Evolutionary conservation across 768 basidiomycete species (phyloP), one percentile per base, ranked within the genome.

Genomic region (Cubamyces lactineus): DNA sequence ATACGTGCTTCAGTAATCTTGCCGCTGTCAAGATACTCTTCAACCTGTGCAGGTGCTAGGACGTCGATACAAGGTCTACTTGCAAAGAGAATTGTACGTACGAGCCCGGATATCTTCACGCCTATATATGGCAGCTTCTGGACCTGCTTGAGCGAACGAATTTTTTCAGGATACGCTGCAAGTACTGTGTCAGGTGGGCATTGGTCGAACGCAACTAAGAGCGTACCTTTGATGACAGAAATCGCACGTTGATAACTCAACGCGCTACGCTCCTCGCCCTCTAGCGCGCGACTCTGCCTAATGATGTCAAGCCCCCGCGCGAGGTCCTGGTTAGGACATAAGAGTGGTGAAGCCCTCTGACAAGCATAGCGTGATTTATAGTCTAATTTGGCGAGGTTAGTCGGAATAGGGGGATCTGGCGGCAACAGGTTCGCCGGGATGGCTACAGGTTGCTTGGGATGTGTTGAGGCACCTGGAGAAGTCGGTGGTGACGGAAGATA

Each of bases 171-270:
- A 43, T 73, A 77, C 0, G 77, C 73, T 75, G 24, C 48, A 1
- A 26, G 1, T 30, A 26, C 42, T 26, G 16, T 1, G 40, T 23
- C 58, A 34, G 15, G 47, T 26, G 8, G 51, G 17, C 13, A 16
- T 26, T 23, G 40, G 43, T 41, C 7, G 15, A 21, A 12, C 11
- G 17, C 8, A 3, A 16, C 41, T 39, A 26, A 5, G 24, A 11
- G 42, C 52, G 8, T 21, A 69, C 71, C 68, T 66, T 72, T 72
- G 57, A 72, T 58, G 69, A 88, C 88, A n/a, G 86, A 80, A 64
- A 92, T 86, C 1, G 88, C 86, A 50, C 90, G 80, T 38, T 85
- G 79, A 65, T 94, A 94, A 62, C 85, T 86, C 50, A 94, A 74
- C 42, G 86, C 84, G 66, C 88, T 91, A 28, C 84, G 76, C 21